Conservation (phyloP, 2,329 filamentous ascomycete genomes). For the Elsinoe ampelina region DNA sequence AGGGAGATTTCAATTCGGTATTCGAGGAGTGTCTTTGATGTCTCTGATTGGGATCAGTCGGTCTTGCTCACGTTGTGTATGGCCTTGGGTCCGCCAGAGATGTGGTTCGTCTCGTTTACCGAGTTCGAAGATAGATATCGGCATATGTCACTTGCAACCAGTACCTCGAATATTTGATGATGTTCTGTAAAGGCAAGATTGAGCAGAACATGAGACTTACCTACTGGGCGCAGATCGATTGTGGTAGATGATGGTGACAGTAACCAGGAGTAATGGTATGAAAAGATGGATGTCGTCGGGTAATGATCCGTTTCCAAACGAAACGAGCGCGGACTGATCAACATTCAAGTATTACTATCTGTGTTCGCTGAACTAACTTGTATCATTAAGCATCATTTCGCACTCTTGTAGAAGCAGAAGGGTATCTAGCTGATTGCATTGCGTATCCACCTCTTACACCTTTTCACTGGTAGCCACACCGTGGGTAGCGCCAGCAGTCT, state of each 20-base stretch:
- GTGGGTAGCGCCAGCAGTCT: conserved; percentile 9
- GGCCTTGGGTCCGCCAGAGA: too few species aligned
- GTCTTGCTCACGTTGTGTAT: too few species aligned
- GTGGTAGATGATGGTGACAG: background rate
- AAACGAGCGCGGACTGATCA: background rate
- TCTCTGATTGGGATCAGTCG: too few species aligned
- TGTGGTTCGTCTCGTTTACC: too few species aligned
- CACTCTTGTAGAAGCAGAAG: background rate
- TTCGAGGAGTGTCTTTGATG: too few species aligned
- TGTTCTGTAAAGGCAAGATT: too few species aligned
- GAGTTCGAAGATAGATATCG: too few species aligned
- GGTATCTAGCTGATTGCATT: background rate
- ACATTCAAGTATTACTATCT: conserved; percentile 6
- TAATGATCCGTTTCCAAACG: background rate
- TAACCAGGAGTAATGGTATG: background rate
- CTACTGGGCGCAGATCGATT: too few species aligned
- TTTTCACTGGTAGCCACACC: conserved; percentile 9
- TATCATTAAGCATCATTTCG: background rate
- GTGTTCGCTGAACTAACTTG: background rate
- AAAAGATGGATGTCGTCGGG: background rate
- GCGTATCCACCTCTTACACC: background rate
- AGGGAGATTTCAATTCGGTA: background rate
- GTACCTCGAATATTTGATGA: too few species aligned
- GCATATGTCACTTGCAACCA: too few species aligned
- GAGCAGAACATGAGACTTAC: too few species aligned